phyloP scores from a whole-genome alignment of 768 basidiomycete species.

The Boletus coccyginus region DNA sequence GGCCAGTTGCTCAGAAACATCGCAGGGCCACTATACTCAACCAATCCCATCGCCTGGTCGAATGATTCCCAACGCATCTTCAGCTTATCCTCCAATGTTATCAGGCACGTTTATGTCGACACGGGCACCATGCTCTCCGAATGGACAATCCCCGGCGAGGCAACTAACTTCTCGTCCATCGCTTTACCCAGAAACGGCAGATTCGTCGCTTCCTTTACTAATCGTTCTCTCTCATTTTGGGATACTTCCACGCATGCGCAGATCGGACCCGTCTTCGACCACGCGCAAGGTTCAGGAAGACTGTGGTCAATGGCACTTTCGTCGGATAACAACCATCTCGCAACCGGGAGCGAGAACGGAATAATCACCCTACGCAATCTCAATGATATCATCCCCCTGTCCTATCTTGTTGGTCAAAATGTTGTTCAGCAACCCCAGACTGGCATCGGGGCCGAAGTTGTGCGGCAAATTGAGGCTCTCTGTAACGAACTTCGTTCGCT shows the following conservation, averaged over 20 bases:
- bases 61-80: neutral
- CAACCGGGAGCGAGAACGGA: neutral
- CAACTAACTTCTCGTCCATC: neutral
- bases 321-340: neutral
- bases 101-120: neutral
- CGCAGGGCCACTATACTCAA: neutral
- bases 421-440: neutral
- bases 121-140: neutral
- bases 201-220: neutral
- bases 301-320: conserved; percentile 5
- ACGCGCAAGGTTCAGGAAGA: neutral
- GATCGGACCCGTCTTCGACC: conserved; percentile 1
- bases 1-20: neutral
- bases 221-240: neutral
- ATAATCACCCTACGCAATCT: conserved; percentile 1
- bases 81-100: neutral
- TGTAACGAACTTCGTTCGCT: neutral
- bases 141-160: neutral
- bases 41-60: neutral
- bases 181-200: neutral
- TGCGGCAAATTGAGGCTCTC: neutral
- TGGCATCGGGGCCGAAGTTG: neutral
- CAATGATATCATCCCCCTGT: neutral
- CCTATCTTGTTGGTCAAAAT: neutral
- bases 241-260: conserved; percentile 1